Base-by-base conservation (phyloP, 2,329 filamentous ascomycete genomes). In the Podosphaera fusca region DNA sequence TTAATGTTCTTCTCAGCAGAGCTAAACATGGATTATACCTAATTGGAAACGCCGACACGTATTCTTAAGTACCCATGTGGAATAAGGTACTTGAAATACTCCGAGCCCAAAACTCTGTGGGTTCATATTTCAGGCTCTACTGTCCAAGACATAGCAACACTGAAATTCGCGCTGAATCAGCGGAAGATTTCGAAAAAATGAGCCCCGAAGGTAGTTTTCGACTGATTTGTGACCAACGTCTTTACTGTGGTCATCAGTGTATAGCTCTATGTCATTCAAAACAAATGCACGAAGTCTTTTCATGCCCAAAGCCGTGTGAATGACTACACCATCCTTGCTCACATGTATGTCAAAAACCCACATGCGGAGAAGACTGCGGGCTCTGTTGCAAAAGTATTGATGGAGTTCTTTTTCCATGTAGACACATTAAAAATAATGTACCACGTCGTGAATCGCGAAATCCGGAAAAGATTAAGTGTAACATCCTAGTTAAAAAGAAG, bases 21-120 rank as follows among this genome's bases (percentile, higher is more conserved):
- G 82, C 83, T 0, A 71, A 79, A 61, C 77, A 86, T 61, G 82
- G 83, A 0, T 79, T 87, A 74, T 62, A 82, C 63, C 70, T 88
- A 21, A 79, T 88, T 38, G 82, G 84, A 1, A 82, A 87, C 62
- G 64, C 78, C 0, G 66, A 75, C 0, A 86, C 81, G 0, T 81
- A 75, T 35, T 64, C 64, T 0, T 67, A 71, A 29, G 72, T 85
- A 0, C 64, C 67, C 0, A 86, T 86, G 81, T 87, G 83, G 83
- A 63, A 66, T 0, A 62, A 77, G 0, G 78, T 86, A 0, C 66
- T 81, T 7, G 58, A 68, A 0, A 75, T 81, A 30, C 67, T 88
- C 0, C 59, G 68, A 7, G 61, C 61, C 0, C 63, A 67, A 0
- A 69, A 68, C 2, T 75, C 73, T 40, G 62, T 84, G 2, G 80